Conservation (phyloP, 495 filamentous ascomycete species). For the Aspergillus sparsus region DNA sequence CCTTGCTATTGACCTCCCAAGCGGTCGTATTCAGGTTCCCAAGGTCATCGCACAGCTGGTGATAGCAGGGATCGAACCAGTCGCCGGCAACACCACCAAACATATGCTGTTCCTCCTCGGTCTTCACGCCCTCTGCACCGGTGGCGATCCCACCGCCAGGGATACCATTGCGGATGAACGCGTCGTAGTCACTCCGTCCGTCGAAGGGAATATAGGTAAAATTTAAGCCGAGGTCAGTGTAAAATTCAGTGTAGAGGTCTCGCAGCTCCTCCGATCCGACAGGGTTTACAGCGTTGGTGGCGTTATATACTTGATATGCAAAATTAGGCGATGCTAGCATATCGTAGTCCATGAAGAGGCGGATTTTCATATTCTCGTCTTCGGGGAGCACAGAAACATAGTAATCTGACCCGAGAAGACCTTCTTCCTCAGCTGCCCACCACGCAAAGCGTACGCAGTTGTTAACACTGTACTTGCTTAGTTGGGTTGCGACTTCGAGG, state of each 20-base stretch:
- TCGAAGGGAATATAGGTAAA: constrained; percentile 58
- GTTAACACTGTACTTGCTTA: constrained; percentile 57
- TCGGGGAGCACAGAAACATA: constrained; percentile 55
- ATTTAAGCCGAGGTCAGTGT: constrained; percentile 41
- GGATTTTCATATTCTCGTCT: constrained; percentile 56
- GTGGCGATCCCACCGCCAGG: constrained; percentile 68
- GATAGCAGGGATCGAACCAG: constrained; percentile 64
- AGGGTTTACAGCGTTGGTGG: constrained; percentile 61
- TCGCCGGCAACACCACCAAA: constrained; percentile 65
- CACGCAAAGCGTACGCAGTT: constrained; percentile 70
- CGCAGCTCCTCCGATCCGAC: constrained; percentile 63
- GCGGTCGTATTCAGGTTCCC: constrained; percentile 52
- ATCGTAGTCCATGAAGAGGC: constrained; percentile 72
- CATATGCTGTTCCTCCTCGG: constrained; percentile 50
- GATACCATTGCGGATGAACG: constrained; percentile 63
- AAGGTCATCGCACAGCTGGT: constrained; percentile 56
- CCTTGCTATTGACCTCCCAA: constrained; percentile 56
- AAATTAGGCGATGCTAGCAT: constrained; percentile 74
- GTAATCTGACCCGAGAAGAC: constrained; percentile 60
- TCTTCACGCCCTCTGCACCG: constrained; percentile 68
- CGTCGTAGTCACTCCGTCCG: constrained; percentile 68
- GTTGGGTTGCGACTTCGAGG: constrained; percentile 60
- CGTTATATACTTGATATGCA: constrained; percentile 64
- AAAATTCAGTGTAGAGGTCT: constrained; percentile 61
- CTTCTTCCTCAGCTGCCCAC: constrained; percentile 66